Evolutionary conservation across 2,329 filamentous ascomycete genomes (phyloP), one percentile per base, ranked within the genome.

Genomic region (Verticillium isaacii): DNA sequence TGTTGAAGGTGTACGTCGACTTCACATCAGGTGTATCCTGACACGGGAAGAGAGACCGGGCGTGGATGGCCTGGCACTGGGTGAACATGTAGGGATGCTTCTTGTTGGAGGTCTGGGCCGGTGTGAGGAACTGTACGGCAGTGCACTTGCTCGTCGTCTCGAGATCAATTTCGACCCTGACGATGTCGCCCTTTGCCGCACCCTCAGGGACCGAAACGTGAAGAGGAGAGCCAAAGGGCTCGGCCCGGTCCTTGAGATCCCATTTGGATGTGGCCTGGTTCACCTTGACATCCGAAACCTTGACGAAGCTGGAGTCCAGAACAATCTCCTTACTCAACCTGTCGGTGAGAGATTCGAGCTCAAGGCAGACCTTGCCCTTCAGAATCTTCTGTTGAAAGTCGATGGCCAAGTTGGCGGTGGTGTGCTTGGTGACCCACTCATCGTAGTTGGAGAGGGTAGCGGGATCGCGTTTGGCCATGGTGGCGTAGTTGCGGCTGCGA

Each of bases 1-100:
- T 89, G 70, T 89, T 90, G 80, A 97, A 97, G 65, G 89, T 88
- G 76, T 93, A 93, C 1, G 93, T 96, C n/a, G 91, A 93, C 80
- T 99, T 99, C 70, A 97, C 91, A 73, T 97, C 94, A 3, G 95
- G 95, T 1, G 95, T 98, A 73, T 99, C 95, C 79, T 98, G 94
- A 77, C 94, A 98, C 7, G 95, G 95, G 75, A 98, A 96, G 64
- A 98, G 85, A 57, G 93, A 96, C 63, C 95, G 88, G 54, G 92
- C 92, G 71, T 98, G 93, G 71, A 97, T 98, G 60, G 94, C 93
- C 80, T 99, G 94, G 75, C 93, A 97, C 80, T 98, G 95, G 55
- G 92, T 96, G 80, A 98, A 98, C 88, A 98, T 94, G 77, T 97
- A 98, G 1, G 94, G 94, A 68, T 96, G 90, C 76, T 93, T 95